A percentile compares a stretch with the other conserved stretches of the same genome.
Conservation (phyloP, 2,329 filamentous ascomycete species). For the Penicillium sp. region DNA sequence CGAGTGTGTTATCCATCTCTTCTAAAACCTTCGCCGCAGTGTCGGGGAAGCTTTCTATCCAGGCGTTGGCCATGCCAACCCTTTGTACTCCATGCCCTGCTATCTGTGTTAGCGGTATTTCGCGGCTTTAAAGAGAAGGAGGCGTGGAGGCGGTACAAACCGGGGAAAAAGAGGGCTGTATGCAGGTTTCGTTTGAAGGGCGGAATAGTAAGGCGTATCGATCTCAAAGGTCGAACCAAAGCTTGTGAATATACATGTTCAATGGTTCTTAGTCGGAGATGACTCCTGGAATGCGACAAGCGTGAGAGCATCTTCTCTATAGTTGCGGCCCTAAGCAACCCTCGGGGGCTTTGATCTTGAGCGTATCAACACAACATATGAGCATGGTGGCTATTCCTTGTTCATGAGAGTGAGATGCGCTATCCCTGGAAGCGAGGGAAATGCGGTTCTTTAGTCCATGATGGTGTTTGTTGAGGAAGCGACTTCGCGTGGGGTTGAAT, state of each 20-base stretch:
- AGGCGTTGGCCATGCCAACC: slow-evolving; percentile 81
- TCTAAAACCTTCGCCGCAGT: slow-evolving; percentile 76
- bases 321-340: slow-evolving; percentile 14
- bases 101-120: slow-evolving; percentile 14
- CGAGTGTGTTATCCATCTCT: slow-evolving; percentile 77
- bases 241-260: background rate
- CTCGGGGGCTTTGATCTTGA: slow-evolving; percentile 17
- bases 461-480: background rate
- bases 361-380: slow-evolving; percentile 11
- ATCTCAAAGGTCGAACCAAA: background rate
- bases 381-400: slow-evolving; percentile 19
- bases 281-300: background rate
- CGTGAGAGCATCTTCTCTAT: slow-evolving; percentile 24
- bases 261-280: background rate
- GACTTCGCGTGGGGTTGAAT: slow-evolving; percentile 6
- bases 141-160: slow-evolving; percentile 23
- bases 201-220: slow-evolving; percentile 1
- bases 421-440: background rate
- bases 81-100: slow-evolving; percentile 84
- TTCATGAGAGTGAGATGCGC: background rate
- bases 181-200: slow-evolving; percentile 27
- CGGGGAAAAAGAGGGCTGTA: slow-evolving; percentile 51
- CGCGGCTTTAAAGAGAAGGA: background rate
- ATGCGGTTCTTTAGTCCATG: background rate
- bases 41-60: slow-evolving; percentile 80